phyloP scores from a whole-genome alignment of 2,329 filamentous ascomycete species.

The Aspergillus ochraceoroseus region DNA sequence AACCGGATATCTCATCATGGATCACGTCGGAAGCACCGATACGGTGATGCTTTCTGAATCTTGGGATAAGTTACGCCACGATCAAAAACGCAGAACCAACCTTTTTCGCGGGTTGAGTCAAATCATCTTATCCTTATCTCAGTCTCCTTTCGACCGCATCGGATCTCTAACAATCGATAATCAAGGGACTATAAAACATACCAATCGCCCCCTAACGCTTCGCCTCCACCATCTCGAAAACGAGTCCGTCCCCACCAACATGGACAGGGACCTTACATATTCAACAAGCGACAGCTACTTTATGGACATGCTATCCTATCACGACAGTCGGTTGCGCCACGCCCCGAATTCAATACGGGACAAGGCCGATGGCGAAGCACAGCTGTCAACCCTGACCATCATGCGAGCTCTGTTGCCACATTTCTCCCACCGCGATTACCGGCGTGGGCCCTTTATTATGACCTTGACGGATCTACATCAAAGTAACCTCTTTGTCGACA shows the following conservation, averaged over 20 bases:
- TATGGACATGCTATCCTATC: slow-evolving; percentile 15
- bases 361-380: slow-evolving; percentile 15
- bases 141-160: slow-evolving; percentile 30
- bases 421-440: slow-evolving; percentile 29
- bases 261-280: slow-evolving; percentile 23
- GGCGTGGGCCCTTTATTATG: slow-evolving; percentile 32
- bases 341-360: slow-evolving; percentile 26
- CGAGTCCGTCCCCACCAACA: slow-evolving; percentile 23
- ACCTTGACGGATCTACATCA: slow-evolving; percentile 37
- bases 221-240: slow-evolving; percentile 25
- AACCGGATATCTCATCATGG: slow-evolving; percentile 21
- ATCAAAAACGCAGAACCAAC: slow-evolving; percentile 18
- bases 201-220: slow-evolving; percentile 18
- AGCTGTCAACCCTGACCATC: slow-evolving; percentile 24
- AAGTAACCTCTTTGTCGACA: slow-evolving; percentile 32
- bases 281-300: slow-evolving; percentile 22
- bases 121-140: slow-evolving; percentile 18
- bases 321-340: slow-evolving; percentile 15
- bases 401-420: slow-evolving; percentile 28
- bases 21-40: slow-evolving; percentile 18
- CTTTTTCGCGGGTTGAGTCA: slow-evolving; percentile 19
- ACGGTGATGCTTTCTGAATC: slow-evolving; percentile 25
- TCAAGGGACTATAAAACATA: slow-evolving; percentile 20
- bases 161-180: slow-evolving; percentile 33
- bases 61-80: slow-evolving; percentile 17